phyloP scores from a whole-genome alignment of 768 basidiomycete species.

The Asterophora lycoperdoides region DNA sequence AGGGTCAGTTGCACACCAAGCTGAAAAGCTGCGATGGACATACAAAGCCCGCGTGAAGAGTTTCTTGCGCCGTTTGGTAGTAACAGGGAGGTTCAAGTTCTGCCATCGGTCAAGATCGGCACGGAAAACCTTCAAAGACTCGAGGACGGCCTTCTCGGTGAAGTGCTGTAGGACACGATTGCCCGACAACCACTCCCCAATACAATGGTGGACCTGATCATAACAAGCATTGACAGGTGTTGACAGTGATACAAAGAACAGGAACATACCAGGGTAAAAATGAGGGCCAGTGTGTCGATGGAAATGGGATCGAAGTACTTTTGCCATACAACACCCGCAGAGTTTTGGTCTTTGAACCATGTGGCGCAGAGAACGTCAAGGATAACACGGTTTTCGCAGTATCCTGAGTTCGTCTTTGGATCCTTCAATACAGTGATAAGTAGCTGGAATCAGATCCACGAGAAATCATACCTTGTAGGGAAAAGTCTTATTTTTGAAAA shows the following conservation, averaged over 20 bases:
- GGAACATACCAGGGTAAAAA: background rate
- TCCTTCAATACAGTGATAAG: background rate
- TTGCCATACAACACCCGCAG: slow-evolving; percentile 2
- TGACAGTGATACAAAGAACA: no score
- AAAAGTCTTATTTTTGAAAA: background rate
- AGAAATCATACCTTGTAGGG: slow-evolving; percentile 5
- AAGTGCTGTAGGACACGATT: background rate
- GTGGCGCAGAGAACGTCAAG: no score
- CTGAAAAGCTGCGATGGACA: no score
- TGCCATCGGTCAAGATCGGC: slow-evolving; percentile 2
- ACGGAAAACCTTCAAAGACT: background rate
- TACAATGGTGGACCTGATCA: slow-evolving; percentile 1
- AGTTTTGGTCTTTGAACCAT: slow-evolving; percentile 7
- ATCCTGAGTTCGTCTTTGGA: background rate
- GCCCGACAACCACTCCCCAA: background rate
- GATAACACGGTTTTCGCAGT: slow-evolving; percentile 7
- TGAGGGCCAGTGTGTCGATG: no score
- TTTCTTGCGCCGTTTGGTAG: slow-evolving; percentile 1
- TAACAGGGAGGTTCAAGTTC: background rate
- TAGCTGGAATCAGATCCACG: background rate
- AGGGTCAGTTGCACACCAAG: no score
- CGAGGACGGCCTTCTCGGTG: background rate
- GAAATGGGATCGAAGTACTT: slow-evolving; percentile 10
- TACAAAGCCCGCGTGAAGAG: background rate
- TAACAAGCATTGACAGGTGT: no score